Conservation (phyloP, 2,329 filamentous ascomycete genomes). For the Colletotrichum neosansevieriae region DNA sequence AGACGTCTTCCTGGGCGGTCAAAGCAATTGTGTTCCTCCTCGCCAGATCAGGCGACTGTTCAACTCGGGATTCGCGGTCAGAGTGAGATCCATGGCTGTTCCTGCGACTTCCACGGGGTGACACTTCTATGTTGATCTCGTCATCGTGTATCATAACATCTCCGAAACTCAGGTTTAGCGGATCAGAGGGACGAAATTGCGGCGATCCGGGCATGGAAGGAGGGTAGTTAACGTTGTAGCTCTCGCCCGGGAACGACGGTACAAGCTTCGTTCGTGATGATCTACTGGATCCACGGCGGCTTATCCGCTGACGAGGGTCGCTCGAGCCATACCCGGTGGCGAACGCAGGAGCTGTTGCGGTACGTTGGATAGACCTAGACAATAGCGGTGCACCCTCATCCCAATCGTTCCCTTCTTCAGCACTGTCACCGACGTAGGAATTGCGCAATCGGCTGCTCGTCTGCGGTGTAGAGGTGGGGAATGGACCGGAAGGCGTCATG, state of each 20-base stretch:
- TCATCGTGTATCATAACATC: slow-evolving; percentile 80
- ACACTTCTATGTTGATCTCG: slow-evolving; percentile 54
- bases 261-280: slow-evolving; percentile 62
- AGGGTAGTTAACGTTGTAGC: slow-evolving; percentile 76
- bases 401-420: slow-evolving; percentile 60
- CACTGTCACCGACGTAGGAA: slow-evolving; percentile 52
- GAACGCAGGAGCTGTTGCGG: slow-evolving; percentile 40
- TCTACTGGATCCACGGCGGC: slow-evolving; percentile 62
- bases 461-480: slow-evolving; percentile 43
- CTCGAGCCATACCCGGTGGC: slow-evolving; percentile 37
- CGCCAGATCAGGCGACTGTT: slow-evolving; percentile 45
- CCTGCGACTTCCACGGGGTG: slow-evolving; percentile 43
- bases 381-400: slow-evolving; percentile 69
- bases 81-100: slow-evolving; percentile 50
- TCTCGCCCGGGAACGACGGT: slow-evolving; percentile 54
- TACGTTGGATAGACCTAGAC: slow-evolving; percentile 54
- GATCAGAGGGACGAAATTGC: slow-evolving; percentile 60
- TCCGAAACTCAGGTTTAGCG: slow-evolving; percentile 70
- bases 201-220: slow-evolving; percentile 76
- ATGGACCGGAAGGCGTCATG: slow-evolving; percentile 52
- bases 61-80: slow-evolving; percentile 43
- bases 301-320: slow-evolving; percentile 46
- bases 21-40: slow-evolving; percentile 69
- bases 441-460: slow-evolving; percentile 44
- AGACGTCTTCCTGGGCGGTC: slow-evolving; percentile 87